Evolutionary conservation across 306 rosid species (phyloP), one percentile per base, ranked within the genome.

Genomic region (Citrullus colocynthis): DNA sequence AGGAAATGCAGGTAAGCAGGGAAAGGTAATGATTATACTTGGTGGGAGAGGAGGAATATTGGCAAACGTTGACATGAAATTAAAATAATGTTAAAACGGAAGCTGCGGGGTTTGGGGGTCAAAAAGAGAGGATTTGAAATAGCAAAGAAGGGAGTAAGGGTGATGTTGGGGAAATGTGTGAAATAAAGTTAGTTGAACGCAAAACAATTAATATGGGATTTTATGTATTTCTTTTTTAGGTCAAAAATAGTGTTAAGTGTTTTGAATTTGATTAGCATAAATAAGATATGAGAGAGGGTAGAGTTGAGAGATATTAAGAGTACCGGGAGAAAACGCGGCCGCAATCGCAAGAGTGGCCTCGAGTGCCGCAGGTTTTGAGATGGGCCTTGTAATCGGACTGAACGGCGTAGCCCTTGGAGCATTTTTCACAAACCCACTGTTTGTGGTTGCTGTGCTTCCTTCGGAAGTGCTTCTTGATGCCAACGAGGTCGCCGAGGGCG

Each of bases 271-370:
- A 44, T 44, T 44, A 41, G 7, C 9, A 48, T 48, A 48, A 48
- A 11, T 48, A 48, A 48, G 52, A 1, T 48, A 15, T 10, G 15
- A 48, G 54, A 48, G 54, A 2, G 54, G 12, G 9, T 14, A 48
- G 54, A 13, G 54, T 2, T 2, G 13, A 5, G 10, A 3, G 16
- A 0, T 5, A 2, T 32, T 32, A 2, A 1, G 57, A 5, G 49
- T 15, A 77, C 80, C 98, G 89, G 5, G 98, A 95, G 90, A 95
- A 95, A 52, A 95, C 98, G 0, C 98, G 91, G 58, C 98, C 98
- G 62, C 98, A 95, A 77, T 95, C 98, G 56, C 98, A 95, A 34
- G 98, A 95, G 80, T 95, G 98, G 79, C 98, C 98, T 7, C 98
- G 51, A 44, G 98, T 95, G 72, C 98, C 98, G 54, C 98, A 95